Base-by-base conservation (phyloP, 805 yeast genomes). In the Isabelozyma heimii region DNA sequence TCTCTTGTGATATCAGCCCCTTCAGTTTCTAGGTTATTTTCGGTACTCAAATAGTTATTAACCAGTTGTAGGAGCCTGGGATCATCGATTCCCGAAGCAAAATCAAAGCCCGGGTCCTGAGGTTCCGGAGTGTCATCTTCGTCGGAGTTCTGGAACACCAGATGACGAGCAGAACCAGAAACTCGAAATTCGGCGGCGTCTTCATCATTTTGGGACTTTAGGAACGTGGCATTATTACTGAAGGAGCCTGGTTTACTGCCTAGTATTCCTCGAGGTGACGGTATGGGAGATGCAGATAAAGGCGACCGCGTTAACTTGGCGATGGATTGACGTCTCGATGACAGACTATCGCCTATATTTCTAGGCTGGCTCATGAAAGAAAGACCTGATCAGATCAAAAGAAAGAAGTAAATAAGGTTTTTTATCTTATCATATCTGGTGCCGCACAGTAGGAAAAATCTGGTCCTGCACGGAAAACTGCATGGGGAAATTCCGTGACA, bases 1-100 rank as follows among this genome's bases (percentile, higher is more conserved):
- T 78, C 82, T 55, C 82, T 62, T 4, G 80, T 77, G 40, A 79
- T 76, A 55, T 79, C 83, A 12, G 80, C 83, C 7, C 82, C 81
- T 37, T 76, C 81, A 4, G 66, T 50, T 37, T 66, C 66, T 30
- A 78, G 55, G 13, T 56, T 56, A 13, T 53, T 58, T 1, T 59
- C 59, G 27, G 63, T 69, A 1, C 72, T 69, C 20, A 76, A 55
- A 58, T 75, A 78, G 43, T 66, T 72, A 15, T 62, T 53, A 16
- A 75, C 61, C 37, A 59, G 65, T 44, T 63, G 62, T 17, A 72
- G 37, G 14, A 72, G 50, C 8, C 56, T 58, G 9, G 73, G 70
- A 45, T 74, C 74, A 40, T 70, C 58, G 2, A 61, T 51, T 4
- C 67, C 60, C 12, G 47, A 42, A 10, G 60, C 45, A 26, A 56